Percentiles rank a stretch among this genome's conserved stretches.
Evolutionary conservation across 768 basidiomycete species (phyloP).

Genomic region (Suillus ampliporus): DNA sequence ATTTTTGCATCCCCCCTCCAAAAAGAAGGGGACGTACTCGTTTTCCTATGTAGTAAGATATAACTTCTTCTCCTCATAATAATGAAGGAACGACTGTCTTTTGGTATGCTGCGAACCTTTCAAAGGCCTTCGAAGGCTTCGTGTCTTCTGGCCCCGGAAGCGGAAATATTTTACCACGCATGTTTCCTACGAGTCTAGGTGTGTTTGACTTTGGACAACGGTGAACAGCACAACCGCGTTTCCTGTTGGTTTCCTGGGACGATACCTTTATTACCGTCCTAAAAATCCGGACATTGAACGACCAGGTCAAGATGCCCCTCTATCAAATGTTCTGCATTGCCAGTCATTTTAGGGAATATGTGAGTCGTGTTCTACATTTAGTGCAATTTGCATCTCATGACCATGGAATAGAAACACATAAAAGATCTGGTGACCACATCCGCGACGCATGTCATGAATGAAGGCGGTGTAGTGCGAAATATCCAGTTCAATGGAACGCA

Average conservation of each 20-base stretch:
- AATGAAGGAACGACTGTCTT: too few relatives aligned
- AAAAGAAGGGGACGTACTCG: neutral
- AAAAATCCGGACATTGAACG: neutral
- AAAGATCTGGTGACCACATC: conserved; percentile 75
- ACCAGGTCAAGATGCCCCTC: conserved; percentile 67
- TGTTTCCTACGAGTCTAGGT: neutral
- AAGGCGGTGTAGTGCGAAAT: conserved; percentile 82
- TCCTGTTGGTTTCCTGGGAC: too few relatives aligned
- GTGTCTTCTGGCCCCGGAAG: neutral
- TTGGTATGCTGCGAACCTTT: too few relatives aligned
- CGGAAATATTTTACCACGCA: conserved; percentile 2
- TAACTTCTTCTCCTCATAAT: too few relatives aligned
- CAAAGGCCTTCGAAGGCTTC: too few relatives aligned
- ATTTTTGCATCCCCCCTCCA: neutral
- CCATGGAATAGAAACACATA: conserved; percentile 64
- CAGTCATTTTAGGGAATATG: conserved; percentile 75
- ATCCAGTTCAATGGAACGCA: conserved; percentile 78
- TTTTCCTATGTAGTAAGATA: neutral
- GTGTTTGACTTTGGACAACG: neutral
- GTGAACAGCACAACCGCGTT: neutral
- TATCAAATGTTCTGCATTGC: conserved; percentile 89
- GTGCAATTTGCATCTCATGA: conserved; percentile 4
- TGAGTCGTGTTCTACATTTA: conserved; percentile 39
- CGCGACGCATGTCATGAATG: conserved; percentile 71
- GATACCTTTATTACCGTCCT: neutral